These are phyloP conservation scores for Penicillium arizonense DNA, from an alignment of 495 filamentous ascomycete species.

Conservation along the genomic window DNA sequence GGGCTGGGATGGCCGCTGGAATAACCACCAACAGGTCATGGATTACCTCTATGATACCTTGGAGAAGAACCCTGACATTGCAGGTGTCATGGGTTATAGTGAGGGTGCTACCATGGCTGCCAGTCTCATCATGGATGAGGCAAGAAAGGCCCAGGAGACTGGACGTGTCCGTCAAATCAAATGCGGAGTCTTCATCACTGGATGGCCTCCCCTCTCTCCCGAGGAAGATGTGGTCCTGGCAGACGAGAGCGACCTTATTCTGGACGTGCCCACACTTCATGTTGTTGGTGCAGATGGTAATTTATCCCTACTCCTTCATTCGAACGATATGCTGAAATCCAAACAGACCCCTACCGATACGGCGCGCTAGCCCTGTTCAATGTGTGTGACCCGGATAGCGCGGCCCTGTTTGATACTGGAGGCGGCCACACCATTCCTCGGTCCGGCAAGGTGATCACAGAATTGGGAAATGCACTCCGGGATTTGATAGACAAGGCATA, in stretches of 20 bases:
- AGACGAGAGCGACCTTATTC: conserved; percentile 46
- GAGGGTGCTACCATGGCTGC: conserved; percentile 59
- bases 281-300: conserved; percentile 52
- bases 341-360: conserved; percentile 50
- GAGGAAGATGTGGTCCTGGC: conserved; percentile 41
- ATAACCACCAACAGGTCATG: conserved; percentile 23
- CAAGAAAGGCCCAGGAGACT: conserved; percentile 26
- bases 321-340: background rate
- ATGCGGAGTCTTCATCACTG: conserved; percentile 55
- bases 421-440: conserved; percentile 56
- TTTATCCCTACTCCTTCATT: background rate
- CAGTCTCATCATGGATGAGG: conserved; percentile 50
- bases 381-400: conserved; percentile 49
- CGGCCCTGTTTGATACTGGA: conserved; percentile 54
- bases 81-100: conserved; percentile 58
- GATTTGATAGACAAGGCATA: conserved; percentile 16
- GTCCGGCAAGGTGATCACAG: conserved; percentile 33
- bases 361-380: conserved; percentile 56
- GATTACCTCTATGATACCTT: conserved; percentile 25
- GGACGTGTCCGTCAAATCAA: conserved; percentile 48
- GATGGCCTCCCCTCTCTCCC: conserved; percentile 51
- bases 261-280: conserved; percentile 53
- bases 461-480: conserved; percentile 24
- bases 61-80: conserved; percentile 27
- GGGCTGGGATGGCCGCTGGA: conserved; percentile 19